Evolutionary conservation across 495 filamentous ascomycete species (phyloP).

Genomic region (Aspergillus funiculosus): DNA sequence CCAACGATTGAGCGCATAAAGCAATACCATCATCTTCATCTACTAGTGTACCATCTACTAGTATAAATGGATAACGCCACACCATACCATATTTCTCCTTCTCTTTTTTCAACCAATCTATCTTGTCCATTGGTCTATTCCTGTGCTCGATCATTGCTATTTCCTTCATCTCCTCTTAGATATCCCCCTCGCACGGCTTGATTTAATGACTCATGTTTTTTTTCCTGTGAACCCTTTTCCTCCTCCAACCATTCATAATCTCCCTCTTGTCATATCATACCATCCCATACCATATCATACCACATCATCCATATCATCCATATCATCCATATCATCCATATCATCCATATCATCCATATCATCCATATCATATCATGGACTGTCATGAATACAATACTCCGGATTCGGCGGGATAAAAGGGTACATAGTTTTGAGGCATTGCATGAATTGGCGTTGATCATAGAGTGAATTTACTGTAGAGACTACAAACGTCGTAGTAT

Average conservation of each 20-base stretch:
- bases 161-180: constrained; percentile 32
- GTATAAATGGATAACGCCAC: no score
- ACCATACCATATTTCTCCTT: constrained; percentile 17
- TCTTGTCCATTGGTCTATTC: constrained; percentile 12
- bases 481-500: no score
- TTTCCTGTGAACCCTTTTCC: no score
- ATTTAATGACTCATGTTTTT: constrained; percentile 27
- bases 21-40: constrained; percentile 17
- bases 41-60: no score
- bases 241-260: constrained; percentile 5
- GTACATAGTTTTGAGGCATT: constrained; percentile 20
- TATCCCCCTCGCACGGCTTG: constrained; percentile 40
- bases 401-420: constrained; percentile 8
- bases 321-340: background rate
- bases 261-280: constrained; percentile 1
- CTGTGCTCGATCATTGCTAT: constrained; percentile 6
- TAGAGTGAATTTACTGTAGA: background rate
- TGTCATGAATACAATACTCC: constrained; percentile 7
- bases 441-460: constrained; percentile 16
- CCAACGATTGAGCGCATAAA: constrained; percentile 45
- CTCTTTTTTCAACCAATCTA: background rate
- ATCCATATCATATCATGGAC: constrained; percentile 1
- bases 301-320: background rate
- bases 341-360: background rate
- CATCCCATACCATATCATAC: background rate